Conservation (phyloP, 257 asterid species). For the Solanum etuberosum region DNA sequence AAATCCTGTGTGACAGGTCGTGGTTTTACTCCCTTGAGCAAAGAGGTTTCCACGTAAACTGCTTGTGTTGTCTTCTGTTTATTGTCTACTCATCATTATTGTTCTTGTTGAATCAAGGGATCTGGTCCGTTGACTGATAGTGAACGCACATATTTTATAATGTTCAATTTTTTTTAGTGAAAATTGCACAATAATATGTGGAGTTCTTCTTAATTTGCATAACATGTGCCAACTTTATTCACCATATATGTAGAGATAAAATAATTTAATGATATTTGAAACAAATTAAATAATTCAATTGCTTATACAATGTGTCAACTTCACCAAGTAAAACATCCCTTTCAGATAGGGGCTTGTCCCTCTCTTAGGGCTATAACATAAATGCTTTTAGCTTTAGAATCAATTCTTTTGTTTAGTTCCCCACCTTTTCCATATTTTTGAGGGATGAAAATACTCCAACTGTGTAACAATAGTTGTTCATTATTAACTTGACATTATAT, state of each 20-base stretch:
- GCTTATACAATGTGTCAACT: not conserved
- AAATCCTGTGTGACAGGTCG: too few species aligned
- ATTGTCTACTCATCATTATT: too few species aligned
- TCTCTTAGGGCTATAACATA: not conserved
- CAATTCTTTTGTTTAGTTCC: not conserved
- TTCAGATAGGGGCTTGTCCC: not conserved
- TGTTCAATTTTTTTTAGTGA: not conserved
- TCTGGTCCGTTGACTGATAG: too few species aligned
- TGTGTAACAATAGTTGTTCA: too few species aligned
- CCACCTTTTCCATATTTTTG: not conserved
- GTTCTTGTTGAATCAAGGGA: too few species aligned
- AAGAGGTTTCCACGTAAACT: too few species aligned
- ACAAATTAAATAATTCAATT: not conserved
- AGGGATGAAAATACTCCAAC: too few species aligned
- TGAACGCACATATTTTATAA: not conserved
- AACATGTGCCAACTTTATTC: not conserved
- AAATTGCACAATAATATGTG: not conserved
- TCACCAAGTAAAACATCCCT: not conserved
- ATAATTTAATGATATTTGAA: not conserved
- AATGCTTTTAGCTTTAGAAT: not conserved
- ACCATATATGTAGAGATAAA: not conserved
- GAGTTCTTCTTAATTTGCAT: not conserved
- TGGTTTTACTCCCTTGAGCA: too few species aligned
- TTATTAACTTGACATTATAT: too few species aligned
- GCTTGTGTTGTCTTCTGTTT: too few species aligned